These are phyloP conservation scores for Parachaetomium inaequale DNA, from an alignment of 495 filamentous ascomycete genomes.

Conservation along the genomic window DNA sequence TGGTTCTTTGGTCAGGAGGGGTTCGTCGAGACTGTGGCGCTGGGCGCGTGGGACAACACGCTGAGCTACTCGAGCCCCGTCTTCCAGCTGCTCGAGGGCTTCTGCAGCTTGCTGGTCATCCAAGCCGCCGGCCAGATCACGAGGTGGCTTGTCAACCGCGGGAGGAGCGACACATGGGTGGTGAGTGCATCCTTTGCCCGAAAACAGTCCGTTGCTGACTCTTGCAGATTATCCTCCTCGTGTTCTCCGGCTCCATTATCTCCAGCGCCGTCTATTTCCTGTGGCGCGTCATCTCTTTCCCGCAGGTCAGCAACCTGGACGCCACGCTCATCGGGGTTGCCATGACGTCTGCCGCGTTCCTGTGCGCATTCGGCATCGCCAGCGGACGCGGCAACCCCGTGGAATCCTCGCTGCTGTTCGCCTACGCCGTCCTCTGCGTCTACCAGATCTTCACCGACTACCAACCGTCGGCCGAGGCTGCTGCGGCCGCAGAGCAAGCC, in stretches of 20 bases:
- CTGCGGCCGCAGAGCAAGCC: constrained; percentile 49
- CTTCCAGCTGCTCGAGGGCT: constrained; percentile 92
- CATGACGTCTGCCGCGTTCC: constrained; percentile 84
- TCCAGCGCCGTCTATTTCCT: constrained; percentile 94
- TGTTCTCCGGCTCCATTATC: constrained; percentile 83
- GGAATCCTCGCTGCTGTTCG: constrained; percentile 92
- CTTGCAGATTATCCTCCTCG: constrained; percentile 74
- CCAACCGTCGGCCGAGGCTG: constrained; percentile 63
- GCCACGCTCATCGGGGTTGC: constrained; percentile 88
- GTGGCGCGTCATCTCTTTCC: constrained; percentile 90
- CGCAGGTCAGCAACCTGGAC: constrained; percentile 88
- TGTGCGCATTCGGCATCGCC: constrained; percentile 91
- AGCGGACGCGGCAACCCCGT: constrained; percentile 93
- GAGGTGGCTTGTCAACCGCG: constrained; percentile 89
- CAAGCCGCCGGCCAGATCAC: constrained; percentile 92
- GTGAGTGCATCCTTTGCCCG: constrained; percentile 51
- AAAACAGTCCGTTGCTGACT: background rate
- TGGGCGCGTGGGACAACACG: constrained; percentile 86
- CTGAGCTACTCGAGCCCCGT: constrained; percentile 91
- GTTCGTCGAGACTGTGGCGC: constrained; percentile 67
- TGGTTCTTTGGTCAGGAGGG: constrained; percentile 84
- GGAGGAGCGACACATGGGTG: constrained; percentile 95
- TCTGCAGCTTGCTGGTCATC: constrained; percentile 93
- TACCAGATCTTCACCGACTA: constrained; percentile 99
- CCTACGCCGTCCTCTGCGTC: constrained; percentile 93